These are phyloP conservation scores for Intubia oerlemansii DNA, from an alignment of 2,329 filamentous ascomycete genomes.

Conservation along the genomic window DNA sequence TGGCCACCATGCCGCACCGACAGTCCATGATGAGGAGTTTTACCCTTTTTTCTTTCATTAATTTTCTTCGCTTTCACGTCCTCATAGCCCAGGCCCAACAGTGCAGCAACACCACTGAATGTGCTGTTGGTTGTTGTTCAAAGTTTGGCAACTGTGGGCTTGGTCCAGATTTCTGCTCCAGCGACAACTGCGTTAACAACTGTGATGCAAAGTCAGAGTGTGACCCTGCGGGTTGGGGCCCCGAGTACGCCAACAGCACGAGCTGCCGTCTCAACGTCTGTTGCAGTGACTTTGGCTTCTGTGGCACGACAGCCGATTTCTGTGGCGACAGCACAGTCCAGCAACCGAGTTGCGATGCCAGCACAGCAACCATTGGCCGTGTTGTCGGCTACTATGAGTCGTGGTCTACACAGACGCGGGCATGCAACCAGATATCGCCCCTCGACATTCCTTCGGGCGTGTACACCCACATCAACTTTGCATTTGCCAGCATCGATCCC, in stretches of 20 bases:
- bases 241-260: constrained; percentile 9
- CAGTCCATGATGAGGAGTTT: no score
- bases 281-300: constrained; percentile 15
- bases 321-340: constrained; percentile 12
- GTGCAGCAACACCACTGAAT: no score
- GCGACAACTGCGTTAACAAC: no score
- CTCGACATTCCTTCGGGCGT: constrained; percentile 9
- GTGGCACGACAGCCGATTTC: constrained; percentile 13
- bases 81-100: no score
- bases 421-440: constrained; percentile 10
- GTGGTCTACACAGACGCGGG: constrained; percentile 12
- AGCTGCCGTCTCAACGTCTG: constrained; percentile 13
- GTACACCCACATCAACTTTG: constrained; percentile 14
- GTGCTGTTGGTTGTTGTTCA: no score
- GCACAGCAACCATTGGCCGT: not conserved
- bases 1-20: no score
- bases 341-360: constrained; percentile 7
- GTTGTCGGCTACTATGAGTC: constrained; percentile 15
- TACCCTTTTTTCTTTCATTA: no score
- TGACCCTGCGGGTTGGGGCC: constrained; percentile 1
- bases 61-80: no score
- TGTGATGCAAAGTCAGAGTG: constrained; percentile 3
- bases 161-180: no score
- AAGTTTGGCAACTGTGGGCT: no score
- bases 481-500: constrained; percentile 12